phyloP scores from a whole-genome alignment of 176 grass and related monocot genomes.

The Ensete ventricosum region DNA sequence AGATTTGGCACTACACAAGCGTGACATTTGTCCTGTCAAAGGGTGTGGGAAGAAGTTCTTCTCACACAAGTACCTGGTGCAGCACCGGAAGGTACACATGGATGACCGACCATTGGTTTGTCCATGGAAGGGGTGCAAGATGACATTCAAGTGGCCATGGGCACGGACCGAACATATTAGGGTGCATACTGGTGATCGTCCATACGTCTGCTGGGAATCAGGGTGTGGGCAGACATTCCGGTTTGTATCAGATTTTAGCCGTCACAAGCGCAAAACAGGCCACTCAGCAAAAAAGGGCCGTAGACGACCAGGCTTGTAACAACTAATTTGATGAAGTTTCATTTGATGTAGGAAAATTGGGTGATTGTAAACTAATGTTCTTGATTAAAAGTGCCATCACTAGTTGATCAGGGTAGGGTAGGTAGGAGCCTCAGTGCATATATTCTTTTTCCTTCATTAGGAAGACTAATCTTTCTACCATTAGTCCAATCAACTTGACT shows the following conservation, averaged over 20 bases:
- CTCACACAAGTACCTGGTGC: conserved; percentile 90
- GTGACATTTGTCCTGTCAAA: conserved; percentile 84
- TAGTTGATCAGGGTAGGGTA: not conserved
- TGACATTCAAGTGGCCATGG: conserved; percentile 99
- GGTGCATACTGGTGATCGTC: conserved; percentile 79
- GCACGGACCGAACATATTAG: conserved; percentile 91
- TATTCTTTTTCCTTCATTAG: not conserved
- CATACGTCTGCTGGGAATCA: conserved; percentile 68
- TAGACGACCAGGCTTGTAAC: not conserved
- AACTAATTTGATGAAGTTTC: not conserved
- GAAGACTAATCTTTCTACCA: conserved; percentile 9
- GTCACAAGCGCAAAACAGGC: conserved; percentile 97
- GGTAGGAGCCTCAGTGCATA: not conserved
- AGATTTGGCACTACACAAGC: conserved; percentile 71
- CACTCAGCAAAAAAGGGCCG: conserved; percentile 54
- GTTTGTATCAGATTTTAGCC: conserved; percentile 95
- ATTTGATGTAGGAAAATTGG: not conserved
- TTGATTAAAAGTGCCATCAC: conserved; percentile 1
- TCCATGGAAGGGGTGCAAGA: conserved; percentile 67
- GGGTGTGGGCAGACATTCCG: conserved; percentile 92
- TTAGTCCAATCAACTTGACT: conserved; percentile 9
- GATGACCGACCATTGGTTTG: conserved; percentile 90
- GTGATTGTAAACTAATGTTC: conserved; percentile 11
- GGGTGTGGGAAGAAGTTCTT: conserved; percentile 97
- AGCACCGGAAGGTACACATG: conserved; percentile 90